These are phyloP conservation scores for Crithidia fasciculata DNA, from an alignment of 208 protist genomes.

Conservation along the genomic window DNA sequence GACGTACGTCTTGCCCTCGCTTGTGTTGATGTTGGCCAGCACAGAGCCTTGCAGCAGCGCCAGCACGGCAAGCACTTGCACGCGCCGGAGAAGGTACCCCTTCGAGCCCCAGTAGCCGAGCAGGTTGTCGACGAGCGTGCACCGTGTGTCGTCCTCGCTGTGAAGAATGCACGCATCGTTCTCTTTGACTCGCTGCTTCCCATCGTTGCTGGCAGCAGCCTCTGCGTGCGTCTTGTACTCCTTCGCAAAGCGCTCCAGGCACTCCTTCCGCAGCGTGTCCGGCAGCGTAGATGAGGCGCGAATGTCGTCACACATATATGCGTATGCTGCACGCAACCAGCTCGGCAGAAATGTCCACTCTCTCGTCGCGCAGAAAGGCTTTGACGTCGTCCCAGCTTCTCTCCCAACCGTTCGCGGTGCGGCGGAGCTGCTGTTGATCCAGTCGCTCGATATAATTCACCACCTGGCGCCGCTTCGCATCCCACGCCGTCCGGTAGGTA, in stretches of 20 bases:
- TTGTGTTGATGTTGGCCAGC: too few species aligned
- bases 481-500: not conserved
- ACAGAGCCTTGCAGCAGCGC: not conserved
- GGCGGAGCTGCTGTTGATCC: not conserved
- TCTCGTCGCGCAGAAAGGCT: not conserved
- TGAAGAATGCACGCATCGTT: not conserved
- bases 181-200: not conserved
- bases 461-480: not conserved
- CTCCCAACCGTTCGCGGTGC: not conserved
- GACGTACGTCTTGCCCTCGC: too few species aligned
- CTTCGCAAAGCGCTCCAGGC: not conserved
- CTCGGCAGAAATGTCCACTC: not conserved
- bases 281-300: not conserved
- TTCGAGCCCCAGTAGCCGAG: not conserved
- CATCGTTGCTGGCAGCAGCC: not conserved
- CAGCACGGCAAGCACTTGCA: not conserved
- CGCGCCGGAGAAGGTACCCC: not conserved
- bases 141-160: not conserved
- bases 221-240: not conserved
- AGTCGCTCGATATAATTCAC: not conserved
- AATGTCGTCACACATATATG: not conserved
- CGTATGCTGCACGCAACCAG: not conserved
- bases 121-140: not conserved
- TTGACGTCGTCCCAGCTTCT: not conserved
- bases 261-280: not conserved